These are phyloP conservation scores for Starmerella cellae DNA, from an alignment of 805 yeast species.

Conservation along the genomic window DNA sequence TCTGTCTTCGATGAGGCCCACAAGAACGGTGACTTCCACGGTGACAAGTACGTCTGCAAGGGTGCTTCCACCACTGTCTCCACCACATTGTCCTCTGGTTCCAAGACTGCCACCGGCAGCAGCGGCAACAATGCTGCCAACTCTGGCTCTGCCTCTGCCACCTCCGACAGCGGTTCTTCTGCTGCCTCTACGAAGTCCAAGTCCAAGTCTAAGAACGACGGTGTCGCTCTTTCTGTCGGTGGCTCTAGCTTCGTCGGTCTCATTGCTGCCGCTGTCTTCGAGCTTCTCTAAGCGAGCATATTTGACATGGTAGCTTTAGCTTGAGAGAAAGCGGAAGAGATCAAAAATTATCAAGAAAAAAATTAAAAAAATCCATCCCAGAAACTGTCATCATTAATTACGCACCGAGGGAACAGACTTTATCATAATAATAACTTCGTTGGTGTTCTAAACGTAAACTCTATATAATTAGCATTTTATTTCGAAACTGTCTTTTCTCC, in stretches of 20 bases:
- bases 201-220: slow-evolving; percentile 15
- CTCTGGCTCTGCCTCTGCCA: slow-evolving; percentile 7
- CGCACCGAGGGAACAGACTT: too few relatives aligned
- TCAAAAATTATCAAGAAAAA: too few relatives aligned
- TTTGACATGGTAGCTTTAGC: too few relatives aligned
- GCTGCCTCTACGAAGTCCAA: slow-evolving; percentile 4
- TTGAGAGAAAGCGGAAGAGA: too few relatives aligned
- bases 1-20: slow-evolving; percentile 55
- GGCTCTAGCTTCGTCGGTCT: slow-evolving; percentile 17
- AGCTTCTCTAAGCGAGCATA: slow-evolving; percentile 11
- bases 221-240: slow-evolving; percentile 13
- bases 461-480: too few relatives aligned
- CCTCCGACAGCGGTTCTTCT: slow-evolving; percentile 3
- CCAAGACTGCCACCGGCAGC: slow-evolving; percentile 12
- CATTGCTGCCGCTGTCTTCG: slow-evolving; percentile 14
- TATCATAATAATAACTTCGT: too few relatives aligned
- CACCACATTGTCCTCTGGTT: slow-evolving; percentile 13
- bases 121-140: slow-evolving; percentile 8
- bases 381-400: too few relatives aligned
- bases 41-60: slow-evolving; percentile 55
- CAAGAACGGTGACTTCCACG: slow-evolving; percentile 72
- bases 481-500: too few relatives aligned
- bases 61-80: slow-evolving; percentile 25
- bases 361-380: too few relatives aligned
- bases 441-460: too few relatives aligned